Conservation (phyloP, 2,329 filamentous ascomycete species). For the Stemphylium vesicarium region DNA sequence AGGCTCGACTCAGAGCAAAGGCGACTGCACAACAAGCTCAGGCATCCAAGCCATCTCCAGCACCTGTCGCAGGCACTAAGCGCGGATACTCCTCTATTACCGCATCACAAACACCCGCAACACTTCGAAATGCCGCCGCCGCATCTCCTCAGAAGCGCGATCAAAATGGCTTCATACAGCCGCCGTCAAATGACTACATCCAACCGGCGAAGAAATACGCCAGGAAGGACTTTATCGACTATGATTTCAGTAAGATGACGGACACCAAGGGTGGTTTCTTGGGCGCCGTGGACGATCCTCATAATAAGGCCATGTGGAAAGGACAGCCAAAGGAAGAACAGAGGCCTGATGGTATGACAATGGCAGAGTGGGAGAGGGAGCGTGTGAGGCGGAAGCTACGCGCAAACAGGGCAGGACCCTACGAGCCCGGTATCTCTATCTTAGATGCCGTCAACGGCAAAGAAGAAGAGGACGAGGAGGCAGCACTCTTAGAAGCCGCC, state of each 20-base stretch:
- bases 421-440: slow-evolving; percentile 85
- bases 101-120: slow-evolving; percentile 57
- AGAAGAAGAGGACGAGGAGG: slow-evolving; percentile 40
- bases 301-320: slow-evolving; percentile 73
- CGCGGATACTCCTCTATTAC: slow-evolving; percentile 72
- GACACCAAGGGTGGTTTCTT: slow-evolving; percentile 97
- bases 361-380: slow-evolving; percentile 88
- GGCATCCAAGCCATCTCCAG: slow-evolving; percentile 30
- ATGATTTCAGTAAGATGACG: slow-evolving; percentile 97
- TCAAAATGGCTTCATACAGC: slow-evolving; percentile 46
- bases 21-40: slow-evolving; percentile 66
- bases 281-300: slow-evolving; percentile 87
- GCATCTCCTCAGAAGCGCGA: slow-evolving; percentile 46
- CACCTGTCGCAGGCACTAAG: slow-evolving; percentile 66
- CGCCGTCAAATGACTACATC: slow-evolving; percentile 59
- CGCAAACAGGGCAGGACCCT: slow-evolving; percentile 78
- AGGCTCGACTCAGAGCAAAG: slow-evolving; percentile 86
- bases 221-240: slow-evolving; percentile 82
- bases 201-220: slow-evolving; percentile 85
- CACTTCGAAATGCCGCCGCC: slow-evolving; percentile 71
- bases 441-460: slow-evolving; percentile 58
- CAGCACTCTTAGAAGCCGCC: slow-evolving; percentile 39
- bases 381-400: slow-evolving; percentile 76
- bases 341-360: slow-evolving; percentile 85
- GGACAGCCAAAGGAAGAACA: slow-evolving; percentile 58